phyloP scores from a whole-genome alignment of 2,329 filamentous ascomycete species.

The Aspergillus piperis region DNA sequence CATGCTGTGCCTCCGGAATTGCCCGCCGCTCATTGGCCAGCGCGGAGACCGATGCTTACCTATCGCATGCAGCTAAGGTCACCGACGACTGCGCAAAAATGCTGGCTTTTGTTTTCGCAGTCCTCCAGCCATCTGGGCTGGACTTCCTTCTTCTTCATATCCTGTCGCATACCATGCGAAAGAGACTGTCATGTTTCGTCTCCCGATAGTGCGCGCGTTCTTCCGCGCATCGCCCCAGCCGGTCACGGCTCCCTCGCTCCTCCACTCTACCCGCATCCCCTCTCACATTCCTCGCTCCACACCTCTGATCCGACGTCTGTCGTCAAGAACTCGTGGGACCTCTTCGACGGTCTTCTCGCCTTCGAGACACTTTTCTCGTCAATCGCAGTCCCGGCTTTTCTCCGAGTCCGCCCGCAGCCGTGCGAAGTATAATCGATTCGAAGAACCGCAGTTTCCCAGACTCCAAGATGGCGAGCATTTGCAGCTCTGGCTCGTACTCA shows the following conservation, averaged over 20 bases:
- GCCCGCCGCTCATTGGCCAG: not conserved
- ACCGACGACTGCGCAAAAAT: not conserved
- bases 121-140: not conserved
- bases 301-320: not conserved
- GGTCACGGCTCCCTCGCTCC: not conserved
- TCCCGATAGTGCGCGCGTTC: constrained; percentile 15
- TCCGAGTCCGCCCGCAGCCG: constrained; percentile 8
- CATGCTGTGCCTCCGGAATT: not conserved
- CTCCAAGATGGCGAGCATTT: constrained; percentile 13
- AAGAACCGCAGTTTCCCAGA: not conserved
- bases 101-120: not conserved
- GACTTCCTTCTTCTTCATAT: not conserved
- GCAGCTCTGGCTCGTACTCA: constrained; percentile 22
- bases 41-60: not conserved
- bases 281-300: too few relatives aligned
- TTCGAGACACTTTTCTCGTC: not conserved
- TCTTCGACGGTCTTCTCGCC: not conserved
- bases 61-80: not conserved
- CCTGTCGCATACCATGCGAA: constrained; percentile 13
- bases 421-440: constrained; percentile 23
- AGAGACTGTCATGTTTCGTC: constrained; percentile 16
- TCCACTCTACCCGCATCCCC: not conserved
- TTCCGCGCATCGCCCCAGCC: not conserved
- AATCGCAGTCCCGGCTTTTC: constrained; percentile 13
- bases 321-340: not conserved